phyloP scores from a whole-genome alignment of 768 basidiomycete genomes.

The Termitomyces eurrhizus region DNA sequence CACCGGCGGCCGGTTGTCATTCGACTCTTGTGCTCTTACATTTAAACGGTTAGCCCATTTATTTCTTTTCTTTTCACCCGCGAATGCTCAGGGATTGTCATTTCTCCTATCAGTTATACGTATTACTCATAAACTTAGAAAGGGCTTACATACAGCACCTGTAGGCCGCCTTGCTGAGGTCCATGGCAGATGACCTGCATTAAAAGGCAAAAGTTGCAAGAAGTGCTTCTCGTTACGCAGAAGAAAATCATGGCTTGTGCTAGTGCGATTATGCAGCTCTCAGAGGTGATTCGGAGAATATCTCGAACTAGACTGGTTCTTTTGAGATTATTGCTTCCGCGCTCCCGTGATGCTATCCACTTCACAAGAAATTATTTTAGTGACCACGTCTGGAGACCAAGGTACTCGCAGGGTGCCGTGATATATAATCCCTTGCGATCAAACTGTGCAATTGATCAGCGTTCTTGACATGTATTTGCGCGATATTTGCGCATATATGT shows the following conservation, averaged over 20 bases:
- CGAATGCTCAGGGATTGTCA: background rate
- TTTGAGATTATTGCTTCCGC: conserved; percentile 10
- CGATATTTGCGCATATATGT: conserved; percentile 2
- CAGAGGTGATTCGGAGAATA: background rate
- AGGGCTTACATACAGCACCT: background rate
- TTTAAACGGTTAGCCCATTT: background rate
- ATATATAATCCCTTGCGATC: conserved; percentile 5
- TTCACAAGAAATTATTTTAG: background rate
- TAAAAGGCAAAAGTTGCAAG: no score
- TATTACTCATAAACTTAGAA: background rate
- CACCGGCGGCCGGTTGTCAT: conserved; percentile 13
- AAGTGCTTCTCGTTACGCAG: background rate
- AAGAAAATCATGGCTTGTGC: background rate
- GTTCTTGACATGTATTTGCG: conserved; percentile 10
- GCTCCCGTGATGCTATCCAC: conserved; percentile 6
- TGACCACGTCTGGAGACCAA: conserved; percentile 6
- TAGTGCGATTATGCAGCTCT: background rate
- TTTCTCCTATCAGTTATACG: background rate
- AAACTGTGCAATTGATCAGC: conserved; percentile 4
- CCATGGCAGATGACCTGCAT: background rate
- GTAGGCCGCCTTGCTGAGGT: background rate
- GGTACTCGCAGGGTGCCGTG: background rate
- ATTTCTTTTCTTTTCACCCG: background rate
- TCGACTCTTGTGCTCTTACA: background rate
- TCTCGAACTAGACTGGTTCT: background rate